Evolutionary conservation across 2,329 filamentous ascomycete genomes (phyloP).

Genomic region (Monilinia fructigena): DNA sequence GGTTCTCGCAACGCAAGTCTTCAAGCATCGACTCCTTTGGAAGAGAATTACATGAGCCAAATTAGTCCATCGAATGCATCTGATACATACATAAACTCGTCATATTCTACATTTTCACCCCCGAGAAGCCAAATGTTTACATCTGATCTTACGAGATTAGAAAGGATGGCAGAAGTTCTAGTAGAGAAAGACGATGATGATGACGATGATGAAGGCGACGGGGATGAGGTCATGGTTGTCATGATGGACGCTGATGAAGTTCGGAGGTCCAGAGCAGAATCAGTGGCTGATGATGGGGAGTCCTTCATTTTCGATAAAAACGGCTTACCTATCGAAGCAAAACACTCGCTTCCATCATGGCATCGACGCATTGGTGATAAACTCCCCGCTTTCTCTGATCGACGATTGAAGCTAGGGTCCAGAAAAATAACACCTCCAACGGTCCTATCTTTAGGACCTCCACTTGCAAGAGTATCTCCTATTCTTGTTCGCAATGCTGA

Average conservation of each 20-base stretch:
- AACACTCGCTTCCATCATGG: slow-evolving; percentile 41
- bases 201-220: slow-evolving; percentile 27
- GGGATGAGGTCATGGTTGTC: slow-evolving; percentile 46
- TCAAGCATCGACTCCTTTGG: slow-evolving; percentile 38
- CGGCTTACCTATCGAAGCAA: slow-evolving; percentile 7
- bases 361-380: slow-evolving; percentile 59
- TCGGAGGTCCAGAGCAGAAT: slow-evolving; percentile 31
- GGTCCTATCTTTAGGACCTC: slow-evolving; percentile 51
- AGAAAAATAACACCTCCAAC: slow-evolving; percentile 57
- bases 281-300: slow-evolving; percentile 31
- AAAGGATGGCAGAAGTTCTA: neutral
- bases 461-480: slow-evolving; percentile 43
- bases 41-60: slow-evolving; percentile 29
- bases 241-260: slow-evolving; percentile 45
- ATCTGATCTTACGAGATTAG: neutral
- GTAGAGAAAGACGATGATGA: slow-evolving; percentile 25
- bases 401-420: slow-evolving; percentile 46
- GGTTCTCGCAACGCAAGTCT: neutral
- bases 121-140: slow-evolving; percentile 39
- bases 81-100: slow-evolving; percentile 50
- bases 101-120: slow-evolving; percentile 50
- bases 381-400: slow-evolving; percentile 57
- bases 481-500: slow-evolving; percentile 44
- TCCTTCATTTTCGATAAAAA: slow-evolving; percentile 38
- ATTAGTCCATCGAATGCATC: slow-evolving; percentile 44